phyloP scores from a whole-genome alignment of 352 stramenopile species.

The Pythium biforme region DNA sequence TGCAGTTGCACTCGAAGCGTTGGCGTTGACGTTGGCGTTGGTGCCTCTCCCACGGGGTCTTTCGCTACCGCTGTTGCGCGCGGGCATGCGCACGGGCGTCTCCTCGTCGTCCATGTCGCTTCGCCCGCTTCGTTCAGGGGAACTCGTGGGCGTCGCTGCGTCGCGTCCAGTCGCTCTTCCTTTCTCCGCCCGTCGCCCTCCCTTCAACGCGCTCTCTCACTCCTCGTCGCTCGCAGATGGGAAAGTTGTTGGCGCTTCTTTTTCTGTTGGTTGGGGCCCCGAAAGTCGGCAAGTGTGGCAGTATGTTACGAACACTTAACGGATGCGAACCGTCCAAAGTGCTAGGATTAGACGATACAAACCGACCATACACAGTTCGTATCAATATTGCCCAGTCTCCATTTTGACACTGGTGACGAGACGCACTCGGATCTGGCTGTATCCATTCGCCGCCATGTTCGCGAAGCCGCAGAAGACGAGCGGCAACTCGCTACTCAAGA shows the following conservation, averaged over 20 bases:
- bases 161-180: not conserved
- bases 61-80: slow-evolving; percentile 5
- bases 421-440: not conserved
- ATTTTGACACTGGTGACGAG: not conserved
- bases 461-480: slow-evolving; percentile 74
- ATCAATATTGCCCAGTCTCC: not conserved
- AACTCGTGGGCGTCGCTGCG: not conserved
- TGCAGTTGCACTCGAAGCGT: not conserved
- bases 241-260: slow-evolving; percentile 10
- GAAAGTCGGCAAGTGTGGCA: not conserved
- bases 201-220: not conserved
- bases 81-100: slow-evolving; percentile 5
- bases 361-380: not conserved
- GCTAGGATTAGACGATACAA: not conserved
- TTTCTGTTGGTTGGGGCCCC: slow-evolving; percentile 13
- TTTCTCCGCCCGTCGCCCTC: not conserved
- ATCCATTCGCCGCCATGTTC: slow-evolving; percentile 53
- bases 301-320: not conserved
- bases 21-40: not conserved
- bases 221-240: not conserved
- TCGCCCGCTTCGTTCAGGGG: not conserved
- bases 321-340: too few relatives aligned
- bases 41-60: not conserved
- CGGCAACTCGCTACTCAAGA: slow-evolving; percentile 78
- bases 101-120: slow-evolving; percentile 6